Evolutionary conservation across 805 yeast genomes (phyloP), one percentile per base, ranked within the genome.

Genomic region (Yarrowia deformans): DNA sequence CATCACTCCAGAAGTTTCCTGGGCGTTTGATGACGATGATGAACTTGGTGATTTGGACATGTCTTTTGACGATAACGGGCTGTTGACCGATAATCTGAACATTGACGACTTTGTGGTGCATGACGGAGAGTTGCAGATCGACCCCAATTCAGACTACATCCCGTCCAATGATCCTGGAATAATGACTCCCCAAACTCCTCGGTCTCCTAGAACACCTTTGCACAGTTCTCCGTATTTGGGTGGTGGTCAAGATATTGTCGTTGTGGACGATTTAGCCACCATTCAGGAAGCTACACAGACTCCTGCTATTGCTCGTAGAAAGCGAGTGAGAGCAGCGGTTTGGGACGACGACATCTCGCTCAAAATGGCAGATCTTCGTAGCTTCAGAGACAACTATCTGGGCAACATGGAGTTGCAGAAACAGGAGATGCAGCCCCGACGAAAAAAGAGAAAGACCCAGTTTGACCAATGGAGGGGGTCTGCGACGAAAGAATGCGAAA

Each of bases 41-140:
- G 66, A 60, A 2, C 52, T 60, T 1, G 66, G 66, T 0, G 66
- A 60, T 19, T 9, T 60, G 52, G 66, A 60, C 19, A 60, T 60
- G 50, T 60, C 52, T 1, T 60, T 60, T 13, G 66, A 60, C 14
- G 66, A 32, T 7, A 60, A 60, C 14, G 66, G 66, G 1, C 12
- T 60, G 34, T 7, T 60, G 42, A 60, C 66, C 4, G 66, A 60
- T 16, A 60, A 60, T 34, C 52, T 60, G 8, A 32, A 45, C 16
- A 34, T 60, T 34, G 66, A 60, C 42, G 66, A 60, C 14, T 54
- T 54, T 9, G 45, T 23, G 34, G 34, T 54, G 2, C 39, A 50
- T 3, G 45, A 37, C 3, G 39, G 6, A 0, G 39, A 6, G 1
- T 29, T 42, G 13, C 5, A 18, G 7, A 13, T 43, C 14, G 42